Conservation (phyloP, 106 monocot genomes). For the Dactylorhiza incarnata region DNA sequence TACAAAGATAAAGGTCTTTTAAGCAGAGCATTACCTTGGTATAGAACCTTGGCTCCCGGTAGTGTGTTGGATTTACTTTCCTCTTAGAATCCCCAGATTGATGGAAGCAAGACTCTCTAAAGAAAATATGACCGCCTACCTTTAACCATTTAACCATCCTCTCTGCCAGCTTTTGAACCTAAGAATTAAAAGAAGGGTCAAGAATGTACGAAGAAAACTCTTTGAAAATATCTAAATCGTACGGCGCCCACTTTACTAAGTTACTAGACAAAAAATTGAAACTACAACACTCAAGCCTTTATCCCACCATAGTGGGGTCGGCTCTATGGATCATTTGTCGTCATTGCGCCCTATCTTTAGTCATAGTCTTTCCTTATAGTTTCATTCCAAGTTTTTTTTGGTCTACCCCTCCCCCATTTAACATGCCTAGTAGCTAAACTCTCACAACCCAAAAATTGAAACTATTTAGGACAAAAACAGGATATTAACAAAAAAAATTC, state of each 20-base stretch:
- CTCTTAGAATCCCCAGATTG: slow-evolving; percentile 98
- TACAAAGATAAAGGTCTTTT: neutral
- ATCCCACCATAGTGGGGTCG: no score
- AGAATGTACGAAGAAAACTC: neutral
- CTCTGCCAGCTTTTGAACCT: slow-evolving; percentile 76
- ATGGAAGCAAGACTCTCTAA: slow-evolving; percentile 98
- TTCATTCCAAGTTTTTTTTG: no score
- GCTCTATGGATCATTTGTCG: no score
- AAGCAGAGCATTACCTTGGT: slow-evolving; percentile 56
- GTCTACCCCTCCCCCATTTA: no score
- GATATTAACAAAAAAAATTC: neutral
- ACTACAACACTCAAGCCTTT: no score
- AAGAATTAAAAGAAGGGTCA: neutral
- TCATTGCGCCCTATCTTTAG: no score
- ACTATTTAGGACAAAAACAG: neutral
- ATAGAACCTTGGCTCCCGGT: slow-evolving; percentile 93
- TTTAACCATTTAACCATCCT: slow-evolving; percentile 92
- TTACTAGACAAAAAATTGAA: no score
- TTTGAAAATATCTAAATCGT: neutral
- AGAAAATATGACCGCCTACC: slow-evolving; percentile 88
- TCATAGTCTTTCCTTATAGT: no score
- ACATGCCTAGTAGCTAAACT: neutral
- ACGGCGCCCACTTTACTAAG: neutral
- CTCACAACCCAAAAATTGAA: neutral
- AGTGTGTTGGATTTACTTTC: slow-evolving; percentile 90